Evolutionary conservation across 2,329 filamentous ascomycete genomes (phyloP), one percentile per base, ranked within the genome.

Genomic region (Neurospora crassa): DNA sequence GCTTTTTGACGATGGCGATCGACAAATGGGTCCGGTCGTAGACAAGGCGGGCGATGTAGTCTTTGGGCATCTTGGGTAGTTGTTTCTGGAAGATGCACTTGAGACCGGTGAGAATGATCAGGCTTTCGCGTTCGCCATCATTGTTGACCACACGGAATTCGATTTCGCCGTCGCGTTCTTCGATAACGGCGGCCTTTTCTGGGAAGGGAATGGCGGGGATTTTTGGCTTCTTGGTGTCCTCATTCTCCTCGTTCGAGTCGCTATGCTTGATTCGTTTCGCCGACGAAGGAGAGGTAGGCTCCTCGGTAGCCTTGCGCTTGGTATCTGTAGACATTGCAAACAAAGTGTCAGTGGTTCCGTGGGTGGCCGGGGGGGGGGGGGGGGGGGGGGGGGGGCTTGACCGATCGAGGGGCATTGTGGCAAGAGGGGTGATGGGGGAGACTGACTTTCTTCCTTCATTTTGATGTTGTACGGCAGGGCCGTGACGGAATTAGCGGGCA

Each of bases 81-180:
- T 99, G 96, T 77, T 98, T 98, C 80, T 99, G 96, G 78, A 99
- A 98, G 75, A 99, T 96, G 79, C 94, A 97, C 80, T 98, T 99
- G 70, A 99, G 85, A 16, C 96, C 96, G 0, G 95, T 97, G 72
- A 99, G 86, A 76, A 99, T 96, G 78, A 98, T 96, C 75, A 94
- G 90, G 78, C 92, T 96, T 78, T 97, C 93, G 74, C 91, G 88
- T 45, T 90, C 87, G 77, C 92, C 92, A 79, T 99, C 96, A 79
- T 99, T 99, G 85, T 98, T 98, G 77, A 99, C 96, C 7, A 98
- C 96, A 68, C 94, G 91, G 80, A 98, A 98, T 80, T 98, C 94
- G 76, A 99, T 98, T 75, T 97, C 93, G 78, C 94, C 94, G 78
- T 91, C 92, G 77, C 94, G 91, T 82, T 99, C 96, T 83, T 99